Base-by-base conservation (phyloP, 2,329 filamentous ascomycete species). In the Ophiocordyceps camponoti-leonardi region DNA sequence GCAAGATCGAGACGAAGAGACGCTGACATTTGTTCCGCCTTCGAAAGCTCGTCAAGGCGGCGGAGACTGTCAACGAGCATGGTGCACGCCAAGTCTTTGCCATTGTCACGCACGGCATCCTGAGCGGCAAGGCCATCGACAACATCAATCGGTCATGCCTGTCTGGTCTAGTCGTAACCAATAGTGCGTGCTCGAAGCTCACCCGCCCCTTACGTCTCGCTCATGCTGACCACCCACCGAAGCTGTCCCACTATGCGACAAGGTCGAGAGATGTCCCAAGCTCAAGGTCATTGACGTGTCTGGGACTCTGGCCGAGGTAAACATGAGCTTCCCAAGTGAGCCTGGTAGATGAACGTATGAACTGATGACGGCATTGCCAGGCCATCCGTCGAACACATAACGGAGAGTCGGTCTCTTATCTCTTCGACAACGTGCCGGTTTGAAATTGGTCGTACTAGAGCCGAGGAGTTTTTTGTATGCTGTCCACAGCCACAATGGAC, bases 251-350 rank as follows among this genome's bases (percentile, higher is more conserved):
- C 53, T 88, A 52, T 77, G 81, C 51, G 83, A 86, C 60, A 90
- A 92, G 72, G 81, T 83, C 60, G 77, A 81, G 57, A 65, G 72
- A 41, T 93, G 88, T 64, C 73, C 79, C 48, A 82, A 84, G 63
- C 76, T 95, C 51, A 81, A 87, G 64, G 88, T 88, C 47, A 94
- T 95, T 60, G 88, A 95, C 63, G 86, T 95, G 55, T 86, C 83
- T 56, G 83, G 85, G 37, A 94, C 88, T 31, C 67, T 84, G 48
- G 80, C 78, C 18, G 80, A 73, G 62, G 66, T 67, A 33, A 35
- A 35, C 2, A 6, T n/a, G 4, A 35, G n/a, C 22, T 19, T 33
- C 12, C n/a, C 23, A 14, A 14, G 23, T 4, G 26, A 20, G 16
- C 41, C 7, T 7, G 4, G 10, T 6, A 28, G 13, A 10, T n/a